Evolutionary conservation across 2,329 filamentous ascomycete species (phyloP).

Genomic region (Colletotrichum sp.): DNA sequence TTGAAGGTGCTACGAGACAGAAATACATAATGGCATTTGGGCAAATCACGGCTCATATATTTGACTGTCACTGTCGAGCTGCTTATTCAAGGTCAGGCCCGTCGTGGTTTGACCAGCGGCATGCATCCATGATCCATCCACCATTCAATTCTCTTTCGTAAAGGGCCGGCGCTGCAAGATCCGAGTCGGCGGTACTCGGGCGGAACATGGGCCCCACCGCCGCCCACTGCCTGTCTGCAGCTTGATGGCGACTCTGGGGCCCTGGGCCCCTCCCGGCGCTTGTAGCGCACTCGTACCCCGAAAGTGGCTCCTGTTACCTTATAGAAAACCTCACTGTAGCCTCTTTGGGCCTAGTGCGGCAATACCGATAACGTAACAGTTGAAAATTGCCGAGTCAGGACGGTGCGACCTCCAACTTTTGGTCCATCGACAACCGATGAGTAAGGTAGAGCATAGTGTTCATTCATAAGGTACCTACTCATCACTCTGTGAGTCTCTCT

Average conservation of each 20-base stretch:
- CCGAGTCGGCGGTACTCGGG: constrained; percentile 21
- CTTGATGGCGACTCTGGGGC: neutral
- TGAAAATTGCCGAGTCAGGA: constrained; percentile 37
- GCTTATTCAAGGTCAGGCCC: constrained; percentile 4
- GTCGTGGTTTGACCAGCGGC: too few relatives aligned
- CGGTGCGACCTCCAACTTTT: neutral
- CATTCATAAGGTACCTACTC: neutral
- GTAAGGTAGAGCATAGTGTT: neutral
- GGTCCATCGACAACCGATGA: neutral
- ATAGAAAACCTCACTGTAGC: constrained; percentile 42
- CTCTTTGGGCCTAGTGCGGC: constrained; percentile 32
- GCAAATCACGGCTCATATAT: constrained; percentile 28
- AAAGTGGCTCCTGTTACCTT: constrained; percentile 50
- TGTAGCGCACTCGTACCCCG: constrained; percentile 2
- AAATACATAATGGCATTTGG: constrained; percentile 44
- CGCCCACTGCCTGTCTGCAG: neutral
- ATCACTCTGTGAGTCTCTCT: neutral
- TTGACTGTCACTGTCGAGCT: neutral
- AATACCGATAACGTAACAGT: constrained; percentile 55
- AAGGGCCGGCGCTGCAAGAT: constrained; percentile 15
- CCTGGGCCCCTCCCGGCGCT: neutral
- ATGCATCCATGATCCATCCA: neutral
- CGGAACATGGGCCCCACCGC: constrained; percentile 1
- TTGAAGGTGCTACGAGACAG: constrained; percentile 32
- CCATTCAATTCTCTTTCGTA: neutral